These are phyloP conservation scores for Ascochyta clinopodiicola DNA, from an alignment of 2,329 filamentous ascomycete species.

Conservation along the genomic window DNA sequence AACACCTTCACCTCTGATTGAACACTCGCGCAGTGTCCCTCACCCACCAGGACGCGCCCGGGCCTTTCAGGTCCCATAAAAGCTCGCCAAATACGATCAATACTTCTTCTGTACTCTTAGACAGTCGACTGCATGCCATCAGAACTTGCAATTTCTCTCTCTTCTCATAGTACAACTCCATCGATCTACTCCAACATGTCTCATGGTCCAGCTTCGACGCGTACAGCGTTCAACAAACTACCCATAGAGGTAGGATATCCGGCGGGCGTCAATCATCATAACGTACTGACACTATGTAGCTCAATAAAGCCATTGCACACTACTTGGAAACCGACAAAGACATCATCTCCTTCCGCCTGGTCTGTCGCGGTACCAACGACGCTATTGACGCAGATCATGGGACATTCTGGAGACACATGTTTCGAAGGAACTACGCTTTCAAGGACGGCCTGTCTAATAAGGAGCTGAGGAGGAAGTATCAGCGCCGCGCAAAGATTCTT, in stretches of 20 bases:
- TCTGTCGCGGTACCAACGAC: conserved; percentile 49
- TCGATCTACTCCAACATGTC: conserved; percentile 16
- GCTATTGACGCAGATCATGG: conserved; percentile 50
- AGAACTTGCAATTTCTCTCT: not conserved
- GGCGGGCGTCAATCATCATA: accelerated
- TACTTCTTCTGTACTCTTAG: not conserved
- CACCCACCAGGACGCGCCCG: not conserved
- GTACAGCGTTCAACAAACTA: conserved; percentile 39
- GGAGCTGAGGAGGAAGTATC: conserved; percentile 48
- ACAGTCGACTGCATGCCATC: not conserved
- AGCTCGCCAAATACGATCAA: not conserved
- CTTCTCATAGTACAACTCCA: not conserved
- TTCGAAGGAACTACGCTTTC: conserved; percentile 52
- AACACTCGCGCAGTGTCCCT: not conserved
- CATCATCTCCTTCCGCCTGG: conserved; percentile 49
- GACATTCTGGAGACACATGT: conserved; percentile 58
- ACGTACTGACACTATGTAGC: conserved; percentile 30
- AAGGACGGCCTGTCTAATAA: conserved; percentile 27
- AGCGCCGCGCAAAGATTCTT: conserved; percentile 34
- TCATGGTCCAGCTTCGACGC: conserved; percentile 3
- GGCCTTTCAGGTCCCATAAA: not conserved
- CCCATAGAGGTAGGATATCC: conserved; percentile 39
- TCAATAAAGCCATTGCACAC: conserved; percentile 50
- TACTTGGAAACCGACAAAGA: conserved; percentile 52
- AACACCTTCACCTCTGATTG: conserved; percentile 5